Evolutionary conservation across 805 yeast genomes (phyloP).

Genomic region (Torulaspora franciscae): DNA sequence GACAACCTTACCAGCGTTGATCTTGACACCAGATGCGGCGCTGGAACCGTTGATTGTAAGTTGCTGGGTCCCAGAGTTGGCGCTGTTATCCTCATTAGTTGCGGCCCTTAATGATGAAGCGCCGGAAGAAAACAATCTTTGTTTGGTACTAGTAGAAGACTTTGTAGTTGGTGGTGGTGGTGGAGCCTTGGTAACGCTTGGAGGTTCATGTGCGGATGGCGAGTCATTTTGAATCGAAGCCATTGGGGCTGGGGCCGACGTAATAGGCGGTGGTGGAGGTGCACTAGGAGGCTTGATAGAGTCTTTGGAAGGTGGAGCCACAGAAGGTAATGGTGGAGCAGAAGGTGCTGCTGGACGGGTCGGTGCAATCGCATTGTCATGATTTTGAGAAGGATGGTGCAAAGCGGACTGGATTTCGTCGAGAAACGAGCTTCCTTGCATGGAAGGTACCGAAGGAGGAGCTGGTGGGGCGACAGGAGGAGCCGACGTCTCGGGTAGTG

Average conservation of each 20-base stretch:
- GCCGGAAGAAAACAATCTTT: slow-evolving; percentile 30
- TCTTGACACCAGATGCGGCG: slow-evolving; percentile 27
- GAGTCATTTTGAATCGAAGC: not conserved
- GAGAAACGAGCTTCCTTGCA: slow-evolving; percentile 7
- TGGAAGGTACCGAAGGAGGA: slow-evolving; percentile 17
- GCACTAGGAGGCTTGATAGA: slow-evolving; percentile 14
- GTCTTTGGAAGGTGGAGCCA: slow-evolving; percentile 13
- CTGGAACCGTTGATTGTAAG: slow-evolving; percentile 28
- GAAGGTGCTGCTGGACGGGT: slow-evolving; percentile 22
- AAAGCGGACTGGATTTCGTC: slow-evolving; percentile 7
- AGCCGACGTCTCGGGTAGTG: slow-evolving; percentile 16
- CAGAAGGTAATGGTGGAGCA: slow-evolving; percentile 31
- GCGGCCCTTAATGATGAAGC: slow-evolving; percentile 32
- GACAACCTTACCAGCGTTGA: slow-evolving; percentile 33
- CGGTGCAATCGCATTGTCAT: slow-evolving; percentile 19
- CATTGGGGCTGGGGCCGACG: slow-evolving; percentile 10
- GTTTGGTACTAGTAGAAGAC: slow-evolving; percentile 18
- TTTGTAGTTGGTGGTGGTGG: slow-evolving; percentile 21
- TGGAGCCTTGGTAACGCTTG: slow-evolving; percentile 8
- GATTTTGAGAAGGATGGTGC: slow-evolving; percentile 6
- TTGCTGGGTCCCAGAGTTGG: slow-evolving; percentile 21
- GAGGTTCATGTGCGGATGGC: slow-evolving; percentile 6
- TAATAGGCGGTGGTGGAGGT: slow-evolving; percentile 16
- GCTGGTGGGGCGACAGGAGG: slow-evolving; percentile 18
- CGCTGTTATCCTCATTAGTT: slow-evolving; percentile 22